Conservation (phyloP, 1,139 yeast genomes). For the Martiniozyma asiatica region DNA sequence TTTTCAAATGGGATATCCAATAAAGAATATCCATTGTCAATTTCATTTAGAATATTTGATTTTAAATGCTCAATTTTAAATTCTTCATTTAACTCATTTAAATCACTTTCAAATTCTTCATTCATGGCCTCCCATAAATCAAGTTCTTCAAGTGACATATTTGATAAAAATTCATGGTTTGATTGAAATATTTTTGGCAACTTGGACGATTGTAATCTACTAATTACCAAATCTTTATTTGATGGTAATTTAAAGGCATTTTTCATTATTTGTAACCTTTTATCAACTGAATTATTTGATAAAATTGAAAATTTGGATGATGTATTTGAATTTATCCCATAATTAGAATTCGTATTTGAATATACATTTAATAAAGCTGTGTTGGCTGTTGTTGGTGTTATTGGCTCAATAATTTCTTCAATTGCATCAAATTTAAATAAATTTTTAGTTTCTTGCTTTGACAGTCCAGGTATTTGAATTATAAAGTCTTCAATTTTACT, state of each 20-base stretch:
- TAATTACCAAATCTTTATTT: conserved; percentile 14
- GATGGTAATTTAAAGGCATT: conserved; percentile 18
- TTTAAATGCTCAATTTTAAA: not conserved
- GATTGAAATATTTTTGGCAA: conserved; percentile 18
- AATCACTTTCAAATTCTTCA: conserved; percentile 20
- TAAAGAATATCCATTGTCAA: conserved; percentile 2
- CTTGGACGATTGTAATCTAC: conserved; percentile 14
- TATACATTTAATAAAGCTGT: too few relatives aligned
- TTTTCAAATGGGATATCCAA: conserved; percentile 4
- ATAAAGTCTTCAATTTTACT: conserved; percentile 8
- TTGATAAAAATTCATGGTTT: conserved; percentile 16
- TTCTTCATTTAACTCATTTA: conserved; percentile 11
- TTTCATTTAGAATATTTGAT: not conserved
- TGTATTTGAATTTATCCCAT: conserved; percentile 4
- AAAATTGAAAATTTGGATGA: too few relatives aligned
- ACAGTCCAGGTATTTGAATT: conserved; percentile 18
- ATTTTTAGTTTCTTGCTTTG: conserved; percentile 13
- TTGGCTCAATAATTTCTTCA: too few relatives aligned
- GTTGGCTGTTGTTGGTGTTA: too few relatives aligned
- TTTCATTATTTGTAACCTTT: conserved; percentile 17
- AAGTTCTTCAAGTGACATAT: conserved; percentile 19
- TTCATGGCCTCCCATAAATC: conserved; percentile 21
- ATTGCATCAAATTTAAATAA: conserved; percentile 6
- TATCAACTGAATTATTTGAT: conserved; percentile 11
- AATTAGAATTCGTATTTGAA: conserved; percentile 3